Evolutionary conservation across 163 green algal species (phyloP).

Genomic region (Smithsoniella earleae): DNA sequence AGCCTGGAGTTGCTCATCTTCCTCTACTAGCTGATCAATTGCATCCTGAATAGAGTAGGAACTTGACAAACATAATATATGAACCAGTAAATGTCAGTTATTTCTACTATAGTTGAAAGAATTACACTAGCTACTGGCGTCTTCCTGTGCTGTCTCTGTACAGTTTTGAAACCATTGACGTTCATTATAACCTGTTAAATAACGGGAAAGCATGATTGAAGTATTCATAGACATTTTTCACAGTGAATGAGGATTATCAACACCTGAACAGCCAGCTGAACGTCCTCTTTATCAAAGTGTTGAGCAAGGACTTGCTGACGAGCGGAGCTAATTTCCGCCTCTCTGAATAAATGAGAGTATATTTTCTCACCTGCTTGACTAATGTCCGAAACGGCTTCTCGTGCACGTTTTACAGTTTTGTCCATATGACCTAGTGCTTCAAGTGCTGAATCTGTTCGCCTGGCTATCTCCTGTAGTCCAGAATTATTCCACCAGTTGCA

Average conservation of each 20-base stretch:
- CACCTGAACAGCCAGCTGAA: not conserved
- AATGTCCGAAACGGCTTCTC: conserved; percentile 1
- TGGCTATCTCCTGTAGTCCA: conserved; percentile 18
- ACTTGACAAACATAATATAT: no score
- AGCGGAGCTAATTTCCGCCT: not conserved
- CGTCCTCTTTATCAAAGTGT: conserved; percentile 1
- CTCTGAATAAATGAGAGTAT: conserved; percentile 14
- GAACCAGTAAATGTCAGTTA: no score
- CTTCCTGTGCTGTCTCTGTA: no score
- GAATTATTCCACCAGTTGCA: no score
- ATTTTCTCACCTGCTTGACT: not conserved
- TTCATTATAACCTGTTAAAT: no score
- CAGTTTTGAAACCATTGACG: no score
- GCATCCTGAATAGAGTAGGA: conserved; percentile 27
- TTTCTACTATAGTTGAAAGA: no score
- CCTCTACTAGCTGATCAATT: conserved; percentile 8
- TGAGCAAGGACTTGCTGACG: conserved; percentile 12
- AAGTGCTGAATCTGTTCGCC: not conserved
- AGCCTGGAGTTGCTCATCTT: conserved; percentile 17
- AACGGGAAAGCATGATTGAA: no score
- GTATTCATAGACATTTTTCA: no score
- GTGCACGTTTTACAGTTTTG: not conserved
- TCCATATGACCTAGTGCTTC: conserved; percentile 20
- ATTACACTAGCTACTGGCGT: no score
- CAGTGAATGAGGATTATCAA: no score